Evolutionary conservation across 345 rosid species (phyloP).

Genomic region (rapeseed (Brassica napus)): Da-Ae NC_063436.1:1283501-1284000

Average conservation of each 20-base stretch:
- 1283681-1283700: constrained; percentile 18
- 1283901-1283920: too few species aligned
- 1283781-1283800: neutral
- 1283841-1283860: neutral
- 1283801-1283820: neutral
- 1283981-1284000: too few species aligned
- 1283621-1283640: neutral
- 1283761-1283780: neutral
- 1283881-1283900: too few species aligned
- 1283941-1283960: neutral
- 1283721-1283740: neutral
- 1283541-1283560: constrained; percentile 37
- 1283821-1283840: neutral
- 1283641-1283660: constrained; percentile 33
- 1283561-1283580: constrained; percentile 40
- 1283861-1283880: neutral
- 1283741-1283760: neutral
- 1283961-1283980: neutral
- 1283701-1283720: neutral
- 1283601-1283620: neutral
- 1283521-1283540: constrained; percentile 27
- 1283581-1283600: constrained; percentile 25
- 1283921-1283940: too few species aligned
- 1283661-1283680: constrained; percentile 24
- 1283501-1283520: constrained; percentile 20